phyloP scores from a whole-genome alignment of 164 flowering plant genomes.

The Annona cherimola region DNA sequence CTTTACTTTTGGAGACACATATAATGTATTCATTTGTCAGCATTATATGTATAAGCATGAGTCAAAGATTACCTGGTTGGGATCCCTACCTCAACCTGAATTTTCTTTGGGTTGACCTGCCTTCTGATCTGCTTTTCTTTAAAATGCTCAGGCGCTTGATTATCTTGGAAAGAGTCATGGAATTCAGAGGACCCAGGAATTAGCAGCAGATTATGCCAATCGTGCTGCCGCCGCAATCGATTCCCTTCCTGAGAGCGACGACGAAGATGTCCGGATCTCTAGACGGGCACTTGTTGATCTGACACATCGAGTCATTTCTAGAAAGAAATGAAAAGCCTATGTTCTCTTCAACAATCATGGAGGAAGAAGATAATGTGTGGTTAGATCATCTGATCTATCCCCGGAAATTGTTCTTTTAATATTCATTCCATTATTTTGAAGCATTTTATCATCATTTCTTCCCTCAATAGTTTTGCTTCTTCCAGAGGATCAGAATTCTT shows the following conservation, averaged over 20 bases:
- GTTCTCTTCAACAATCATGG: neutral
- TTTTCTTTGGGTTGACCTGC: neutral
- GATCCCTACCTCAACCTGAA: too few relatives aligned
- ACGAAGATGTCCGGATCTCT: slow-evolving; percentile 61
- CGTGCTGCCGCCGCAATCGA: slow-evolving; percentile 77
- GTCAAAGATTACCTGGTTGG: too few relatives aligned
- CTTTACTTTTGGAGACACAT: neutral
- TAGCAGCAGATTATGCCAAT: slow-evolving; percentile 73
- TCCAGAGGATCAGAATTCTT: neutral
- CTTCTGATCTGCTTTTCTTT: neutral
- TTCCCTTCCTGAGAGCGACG: slow-evolving; percentile 66
- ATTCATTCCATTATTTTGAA: neutral
- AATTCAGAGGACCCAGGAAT: slow-evolving; percentile 63
- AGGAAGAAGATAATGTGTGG: neutral
- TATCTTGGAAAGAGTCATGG: slow-evolving; percentile 82
- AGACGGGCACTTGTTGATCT: slow-evolving; percentile 84
- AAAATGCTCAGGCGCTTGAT: slow-evolving; percentile 61
- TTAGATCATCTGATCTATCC: neutral
- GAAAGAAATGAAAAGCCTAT: slow-evolving; percentile 46
- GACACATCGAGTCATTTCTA: slow-evolving; percentile 64
- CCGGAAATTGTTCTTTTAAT: neutral
- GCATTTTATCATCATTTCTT: neutral
- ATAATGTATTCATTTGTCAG: neutral
- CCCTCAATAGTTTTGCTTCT: neutral
- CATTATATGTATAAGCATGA: too few relatives aligned